These are phyloP conservation scores for Microsporum canis DNA, from an alignment of 2,329 filamentous ascomycete species.

Conservation along the genomic window DNA sequence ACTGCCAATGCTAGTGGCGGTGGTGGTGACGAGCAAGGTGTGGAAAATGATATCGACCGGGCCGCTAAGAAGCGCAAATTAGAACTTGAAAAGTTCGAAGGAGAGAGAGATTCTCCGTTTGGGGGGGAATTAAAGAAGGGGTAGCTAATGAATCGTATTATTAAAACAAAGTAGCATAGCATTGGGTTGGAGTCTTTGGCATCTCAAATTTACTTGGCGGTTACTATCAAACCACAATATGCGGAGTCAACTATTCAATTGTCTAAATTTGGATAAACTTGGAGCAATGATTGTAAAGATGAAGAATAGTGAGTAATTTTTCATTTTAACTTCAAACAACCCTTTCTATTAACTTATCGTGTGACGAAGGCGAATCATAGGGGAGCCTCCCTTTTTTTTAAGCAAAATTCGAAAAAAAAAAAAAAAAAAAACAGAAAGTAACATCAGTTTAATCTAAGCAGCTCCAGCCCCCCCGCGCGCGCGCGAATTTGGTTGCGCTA, in stretches of 20 bases:
- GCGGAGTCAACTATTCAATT: no score
- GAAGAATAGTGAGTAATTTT: neutral
- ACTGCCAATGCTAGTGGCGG: slow-evolving; percentile 16
- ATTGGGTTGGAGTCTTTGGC: neutral
- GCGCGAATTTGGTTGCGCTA: neutral
- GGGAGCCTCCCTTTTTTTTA: slow-evolving; percentile 3
- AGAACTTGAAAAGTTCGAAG: slow-evolving; percentile 17
- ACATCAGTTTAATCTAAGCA: slow-evolving; percentile 1
- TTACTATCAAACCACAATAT: no score
- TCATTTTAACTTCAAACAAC: neutral
- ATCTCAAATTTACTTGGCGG: no score
- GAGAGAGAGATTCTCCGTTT: neutral
- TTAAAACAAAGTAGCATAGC: neutral
- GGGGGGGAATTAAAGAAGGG: neutral
- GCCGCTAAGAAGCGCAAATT: slow-evolving; percentile 32
- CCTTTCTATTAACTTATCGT: slow-evolving; percentile 3
- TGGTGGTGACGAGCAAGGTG: slow-evolving; percentile 19
- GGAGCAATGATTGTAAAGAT: neutral
- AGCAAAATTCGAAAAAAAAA: slow-evolving; percentile 5
- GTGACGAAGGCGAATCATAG: neutral
- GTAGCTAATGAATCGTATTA: neutral
- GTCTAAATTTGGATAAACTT: neutral
- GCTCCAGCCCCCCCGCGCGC: neutral
- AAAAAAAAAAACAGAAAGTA: neutral
- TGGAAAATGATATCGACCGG: slow-evolving; percentile 22